phyloP scores from a whole-genome alignment of 2,329 filamentous ascomycete genomes.

The Phaeosphaeriaceae sp. region DNA sequence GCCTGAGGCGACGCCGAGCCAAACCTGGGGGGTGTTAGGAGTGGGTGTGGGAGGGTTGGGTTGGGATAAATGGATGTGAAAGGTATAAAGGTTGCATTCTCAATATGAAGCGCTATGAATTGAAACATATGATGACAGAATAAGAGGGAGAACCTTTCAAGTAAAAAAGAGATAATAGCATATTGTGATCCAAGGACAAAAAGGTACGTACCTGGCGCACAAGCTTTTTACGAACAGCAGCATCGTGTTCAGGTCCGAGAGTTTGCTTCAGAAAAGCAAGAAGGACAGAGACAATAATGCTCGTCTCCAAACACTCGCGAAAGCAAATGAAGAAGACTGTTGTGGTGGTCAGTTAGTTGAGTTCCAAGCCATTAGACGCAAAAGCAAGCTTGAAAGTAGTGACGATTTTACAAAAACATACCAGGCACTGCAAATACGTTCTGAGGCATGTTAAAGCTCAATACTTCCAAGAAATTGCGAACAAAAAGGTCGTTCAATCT shows the following conservation, averaged over 20 bases:
- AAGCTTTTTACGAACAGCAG: slow-evolving; percentile 69
- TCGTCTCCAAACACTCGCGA: slow-evolving; percentile 81
- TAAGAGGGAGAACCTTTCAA: too few relatives aligned
- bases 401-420: slow-evolving; percentile 28
- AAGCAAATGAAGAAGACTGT: slow-evolving; percentile 88
- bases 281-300: slow-evolving; percentile 85
- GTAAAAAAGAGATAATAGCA: too few relatives aligned
- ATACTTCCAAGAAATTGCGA: background rate
- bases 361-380: background rate
- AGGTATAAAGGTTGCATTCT: background rate
- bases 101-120: too few relatives aligned
- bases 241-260: slow-evolving; percentile 69
- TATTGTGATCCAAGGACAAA: too few relatives aligned
- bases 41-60: background rate
- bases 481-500: slow-evolving; percentile 4
- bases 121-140: too few relatives aligned
- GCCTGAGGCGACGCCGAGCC: slow-evolving; percentile 69
- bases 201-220: slow-evolving; percentile 60
- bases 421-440: slow-evolving; percentile 76
- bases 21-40: slow-evolving; percentile 52
- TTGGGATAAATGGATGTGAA: background rate
- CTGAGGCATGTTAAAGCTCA: slow-evolving; percentile 55
- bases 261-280: slow-evolving; percentile 86
- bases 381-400: too few relatives aligned
- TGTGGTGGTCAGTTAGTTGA: slow-evolving; percentile 4